Evolutionary conservation across 1,284 basidiomycete species (phyloP).

Genomic region (Cutaneotrichosporon cyanovorans): DNA sequence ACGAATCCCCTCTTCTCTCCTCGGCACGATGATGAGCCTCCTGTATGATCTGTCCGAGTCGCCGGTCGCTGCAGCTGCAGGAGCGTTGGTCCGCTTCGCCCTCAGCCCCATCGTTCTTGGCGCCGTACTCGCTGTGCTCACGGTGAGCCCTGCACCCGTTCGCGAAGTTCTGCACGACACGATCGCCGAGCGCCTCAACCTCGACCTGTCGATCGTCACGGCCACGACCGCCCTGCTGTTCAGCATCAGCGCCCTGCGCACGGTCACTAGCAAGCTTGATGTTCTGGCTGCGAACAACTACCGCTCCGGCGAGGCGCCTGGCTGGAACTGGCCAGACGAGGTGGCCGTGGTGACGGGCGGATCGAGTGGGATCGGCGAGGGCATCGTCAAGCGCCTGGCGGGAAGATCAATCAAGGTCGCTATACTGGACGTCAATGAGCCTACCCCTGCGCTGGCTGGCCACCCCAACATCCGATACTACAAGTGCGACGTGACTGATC

Average conservation of each 20-base stretch:
- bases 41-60: constrained; percentile 3
- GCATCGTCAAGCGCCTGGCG: constrained; percentile 2
- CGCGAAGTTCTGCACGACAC: background rate
- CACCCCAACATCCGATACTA: constrained; percentile 3
- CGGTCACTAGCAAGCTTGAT: constrained; percentile 1
- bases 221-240: background rate
- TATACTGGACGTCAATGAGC: constrained; percentile 3
- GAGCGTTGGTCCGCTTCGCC: background rate
- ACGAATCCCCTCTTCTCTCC: no score
- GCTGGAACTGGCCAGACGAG: constrained; percentile 11
- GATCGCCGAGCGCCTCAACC: background rate
- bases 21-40: no score
- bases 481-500: constrained; percentile 10
- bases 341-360: constrained; percentile 9
- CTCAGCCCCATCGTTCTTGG: constrained; percentile 5
- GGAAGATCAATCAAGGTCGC: constrained; percentile 9
- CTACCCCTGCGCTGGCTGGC: constrained; percentile 1
- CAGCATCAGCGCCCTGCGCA: constrained; percentile 2
- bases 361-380: constrained; percentile 6
- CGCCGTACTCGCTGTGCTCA: background rate
- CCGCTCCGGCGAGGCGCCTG: constrained; percentile 1
- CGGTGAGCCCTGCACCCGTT: background rate
- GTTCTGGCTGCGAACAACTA: constrained; percentile 6
- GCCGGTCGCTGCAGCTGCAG: background rate
- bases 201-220: background rate